Base-by-base conservation (phyloP, 768 basidiomycete species). In the Rhizopogon salebrosus region DNA sequence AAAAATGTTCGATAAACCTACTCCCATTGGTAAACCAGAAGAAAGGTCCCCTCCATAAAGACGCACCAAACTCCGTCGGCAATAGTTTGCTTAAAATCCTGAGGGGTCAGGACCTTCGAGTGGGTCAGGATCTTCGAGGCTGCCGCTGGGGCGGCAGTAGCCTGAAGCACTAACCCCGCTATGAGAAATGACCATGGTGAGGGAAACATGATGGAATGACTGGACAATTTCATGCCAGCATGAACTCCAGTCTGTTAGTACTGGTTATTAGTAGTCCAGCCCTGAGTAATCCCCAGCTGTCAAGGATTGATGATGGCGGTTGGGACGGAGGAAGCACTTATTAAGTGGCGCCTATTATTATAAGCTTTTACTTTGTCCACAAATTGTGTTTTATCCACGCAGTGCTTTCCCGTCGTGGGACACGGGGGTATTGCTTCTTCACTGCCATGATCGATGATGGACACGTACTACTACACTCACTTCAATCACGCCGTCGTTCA, bases 1-100 rank as follows among this genome's bases (percentile, higher is more conserved):
- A 93, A 65, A 82, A 97, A 67, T 89, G 87, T 60, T 95, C 92
- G 45, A 95, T 73, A 54, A 95, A 83, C 84, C 84, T 77, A 56
- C 35, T 26, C 37, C 16, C 13, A 27, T 22, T 36, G 7, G 8
- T 41, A 18, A 45, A 14, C 4, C 40, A 27, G n/a, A 41, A 38
- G 22, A 11, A 41, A 41, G 39, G 0, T 10, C 3, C 1, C 20
- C 3, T 18, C 23, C 18, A 20, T 34, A 36, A 26, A n/a, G 39
- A 60, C 73, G 6, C 41, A 79, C 86, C 85, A 89, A 4, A 83
- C 70, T n/a, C 87, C 89, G 0, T 75, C 60, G 0, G 76, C 60
- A 18, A 80, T 75, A 0, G 79, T 73, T 13, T 71, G 52, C 9
- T 77, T 63, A 65, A 92, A 90, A 56, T 76, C 80, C 41, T 80